phyloP scores from a whole-genome alignment of 2,329 filamentous ascomycete genomes.

The Aureobasidium sp. region DNA sequence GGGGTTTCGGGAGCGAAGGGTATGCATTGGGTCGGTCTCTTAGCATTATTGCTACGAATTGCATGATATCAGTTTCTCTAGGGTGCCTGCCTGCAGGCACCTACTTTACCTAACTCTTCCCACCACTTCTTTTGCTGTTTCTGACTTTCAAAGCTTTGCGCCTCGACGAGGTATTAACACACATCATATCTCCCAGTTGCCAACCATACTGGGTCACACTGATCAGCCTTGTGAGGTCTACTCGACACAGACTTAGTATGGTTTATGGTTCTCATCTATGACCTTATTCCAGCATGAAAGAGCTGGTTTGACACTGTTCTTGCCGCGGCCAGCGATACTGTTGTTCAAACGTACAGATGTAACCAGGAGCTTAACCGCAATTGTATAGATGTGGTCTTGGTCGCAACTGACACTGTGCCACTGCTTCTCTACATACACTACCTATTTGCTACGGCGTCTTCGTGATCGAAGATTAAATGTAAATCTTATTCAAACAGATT shows the following conservation, averaged over 20 bases:
- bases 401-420: no score
- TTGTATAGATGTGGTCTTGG: not conserved
- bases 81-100: slow-evolving; percentile 8
- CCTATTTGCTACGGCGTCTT: no score
- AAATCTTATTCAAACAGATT: no score
- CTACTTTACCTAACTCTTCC: not conserved
- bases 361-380: no score
- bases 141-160: not conserved
- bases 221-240: not conserved
- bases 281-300: not conserved
- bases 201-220: not conserved
- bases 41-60: slow-evolving; percentile 14
- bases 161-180: not conserved
- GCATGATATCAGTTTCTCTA: slow-evolving; percentile 11
- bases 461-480: no score
- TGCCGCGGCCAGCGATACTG: not conserved
- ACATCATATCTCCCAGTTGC: not conserved
- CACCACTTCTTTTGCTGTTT: not conserved
- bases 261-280: no score
- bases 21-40: slow-evolving; percentile 12
- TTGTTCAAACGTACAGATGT: no score
- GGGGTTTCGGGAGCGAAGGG: not conserved
- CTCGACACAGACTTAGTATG: not conserved
- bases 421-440: no score
- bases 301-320: not conserved